Evolutionary conservation across 2,329 filamentous ascomycete species (phyloP).

Genomic region (Bretziella fagacearum): DNA sequence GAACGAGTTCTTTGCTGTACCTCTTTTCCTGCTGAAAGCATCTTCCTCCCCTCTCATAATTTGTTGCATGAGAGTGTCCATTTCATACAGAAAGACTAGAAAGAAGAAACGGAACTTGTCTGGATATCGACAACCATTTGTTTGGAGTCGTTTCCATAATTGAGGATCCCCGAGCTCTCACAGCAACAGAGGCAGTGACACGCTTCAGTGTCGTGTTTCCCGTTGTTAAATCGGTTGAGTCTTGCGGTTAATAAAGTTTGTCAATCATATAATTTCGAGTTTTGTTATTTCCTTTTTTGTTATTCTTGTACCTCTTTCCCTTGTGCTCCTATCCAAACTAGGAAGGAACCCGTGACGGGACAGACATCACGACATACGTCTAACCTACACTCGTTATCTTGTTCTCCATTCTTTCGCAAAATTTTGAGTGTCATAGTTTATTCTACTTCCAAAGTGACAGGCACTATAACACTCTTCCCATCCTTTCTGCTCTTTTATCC

Average conservation of each 20-base stretch:
- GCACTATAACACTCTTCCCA: too few relatives aligned
- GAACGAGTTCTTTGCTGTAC: constrained; percentile 9
- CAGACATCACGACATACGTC: too few relatives aligned
- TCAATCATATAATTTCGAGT: background rate
- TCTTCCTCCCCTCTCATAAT: background rate
- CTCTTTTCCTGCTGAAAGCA: background rate
- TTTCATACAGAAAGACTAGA: background rate
- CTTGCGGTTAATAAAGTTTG: background rate
- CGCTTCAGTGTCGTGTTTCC: background rate
- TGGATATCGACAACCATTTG: background rate
- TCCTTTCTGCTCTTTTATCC: constrained; percentile 3
- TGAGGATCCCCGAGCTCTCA: too few relatives aligned
- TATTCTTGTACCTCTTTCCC: background rate
- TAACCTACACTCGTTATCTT: too few relatives aligned
- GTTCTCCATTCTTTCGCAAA: too few relatives aligned
- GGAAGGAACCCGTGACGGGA: too few relatives aligned
- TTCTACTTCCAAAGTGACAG: too few relatives aligned
- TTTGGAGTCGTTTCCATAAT: too few relatives aligned
- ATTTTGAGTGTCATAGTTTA: too few relatives aligned
- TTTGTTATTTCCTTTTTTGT: constrained; percentile 1
- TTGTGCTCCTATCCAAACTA: background rate
- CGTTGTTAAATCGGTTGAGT: background rate
- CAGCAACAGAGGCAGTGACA: background rate
- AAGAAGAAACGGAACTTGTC: constrained; percentile 4
- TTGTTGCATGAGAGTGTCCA: background rate